Conservation (phyloP, 2,329 filamentous ascomycete genomes). For the Beauveria sp. region DNA sequence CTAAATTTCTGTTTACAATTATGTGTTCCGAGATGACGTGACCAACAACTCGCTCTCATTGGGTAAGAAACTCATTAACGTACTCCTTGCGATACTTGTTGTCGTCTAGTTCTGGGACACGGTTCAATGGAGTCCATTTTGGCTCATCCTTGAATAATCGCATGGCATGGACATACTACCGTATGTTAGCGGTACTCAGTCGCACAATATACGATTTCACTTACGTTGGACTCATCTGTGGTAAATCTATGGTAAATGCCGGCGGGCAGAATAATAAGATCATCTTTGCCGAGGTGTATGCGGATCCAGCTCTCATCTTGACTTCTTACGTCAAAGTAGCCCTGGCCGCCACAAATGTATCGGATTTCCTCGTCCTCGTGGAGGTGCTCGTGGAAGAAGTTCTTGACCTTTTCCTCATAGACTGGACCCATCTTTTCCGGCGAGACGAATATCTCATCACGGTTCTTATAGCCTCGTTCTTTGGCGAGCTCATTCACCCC, state of each 20-base stretch:
- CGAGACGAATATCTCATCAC: slow-evolving; percentile 86
- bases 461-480: slow-evolving; percentile 81
- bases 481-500: slow-evolving; percentile 67
- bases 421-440: slow-evolving; percentile 74
- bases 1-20: background rate
- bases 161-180: slow-evolving; percentile 89
- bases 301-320: slow-evolving; percentile 82
- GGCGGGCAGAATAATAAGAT: slow-evolving; percentile 86
- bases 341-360: slow-evolving; percentile 80
- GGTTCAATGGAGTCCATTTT: slow-evolving; percentile 93
- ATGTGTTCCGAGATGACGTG: background rate
- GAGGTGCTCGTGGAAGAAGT: slow-evolving; percentile 89
- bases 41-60: slow-evolving; percentile 13
- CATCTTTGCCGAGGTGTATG: slow-evolving; percentile 74
- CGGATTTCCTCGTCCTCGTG: slow-evolving; percentile 98
- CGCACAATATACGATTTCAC: slow-evolving; percentile 28
- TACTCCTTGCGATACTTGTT: slow-evolving; percentile 79
- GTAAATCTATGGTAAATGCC: slow-evolving; percentile 98
- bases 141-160: slow-evolving; percentile 96
- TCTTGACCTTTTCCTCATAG: slow-evolving; percentile 91
- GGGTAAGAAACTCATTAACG: slow-evolving; percentile 40
- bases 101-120: slow-evolving; percentile 64
- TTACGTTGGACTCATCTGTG: slow-evolving; percentile 81
- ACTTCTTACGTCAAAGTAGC: slow-evolving; percentile 88
- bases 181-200: slow-evolving; percentile 3